These are phyloP conservation scores for Chlorokybus atmophyticus DNA, from an alignment of 139 green algal species.

Conservation along the genomic window DNA sequence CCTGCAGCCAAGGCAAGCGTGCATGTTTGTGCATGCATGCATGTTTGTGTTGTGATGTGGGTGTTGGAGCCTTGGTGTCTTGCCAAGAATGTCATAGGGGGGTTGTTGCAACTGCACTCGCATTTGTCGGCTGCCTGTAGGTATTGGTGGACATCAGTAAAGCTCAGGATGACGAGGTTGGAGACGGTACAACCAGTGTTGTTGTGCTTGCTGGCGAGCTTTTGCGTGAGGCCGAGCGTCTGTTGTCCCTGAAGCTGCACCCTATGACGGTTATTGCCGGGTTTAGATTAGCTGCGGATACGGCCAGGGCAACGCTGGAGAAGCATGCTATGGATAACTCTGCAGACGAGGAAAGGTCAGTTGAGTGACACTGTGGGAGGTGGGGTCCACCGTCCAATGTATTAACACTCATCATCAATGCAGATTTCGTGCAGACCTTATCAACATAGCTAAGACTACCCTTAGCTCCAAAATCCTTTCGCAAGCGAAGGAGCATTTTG, in stretches of 20 bases:
- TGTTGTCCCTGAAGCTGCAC: conserved; percentile 86
- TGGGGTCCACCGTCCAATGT: no score
- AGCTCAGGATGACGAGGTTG: conserved; percentile 95
- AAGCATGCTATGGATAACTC: conserved; percentile 16
- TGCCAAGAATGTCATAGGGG: no score
- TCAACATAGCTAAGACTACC: conserved; percentile 94
- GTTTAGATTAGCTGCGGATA: conserved; percentile 57
- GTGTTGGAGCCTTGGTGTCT: no score
- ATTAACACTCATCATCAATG: no score
- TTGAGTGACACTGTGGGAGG: no score
- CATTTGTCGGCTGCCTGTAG: no score
- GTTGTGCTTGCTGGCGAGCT: conserved; percentile 96
- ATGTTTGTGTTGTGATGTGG: neutral
- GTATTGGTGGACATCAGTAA: conserved; percentile 67
- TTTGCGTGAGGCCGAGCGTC: conserved; percentile 84
- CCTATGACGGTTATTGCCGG: conserved; percentile 95
- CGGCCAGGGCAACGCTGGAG: conserved; percentile 24
- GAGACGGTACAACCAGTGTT: conserved; percentile 94
- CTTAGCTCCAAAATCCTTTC: conserved; percentile 94
- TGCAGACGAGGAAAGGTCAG: neutral
- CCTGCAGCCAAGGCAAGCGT: conserved; percentile 71
- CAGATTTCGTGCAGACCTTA: conserved; percentile 62
- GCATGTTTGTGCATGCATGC: neutral
- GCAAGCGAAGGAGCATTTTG: conserved; percentile 82
- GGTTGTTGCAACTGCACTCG: no score